Evolutionary conservation across 1,139 yeast species (phyloP).

Genomic region (Hemisphaericaspora lyxosophila): DNA sequence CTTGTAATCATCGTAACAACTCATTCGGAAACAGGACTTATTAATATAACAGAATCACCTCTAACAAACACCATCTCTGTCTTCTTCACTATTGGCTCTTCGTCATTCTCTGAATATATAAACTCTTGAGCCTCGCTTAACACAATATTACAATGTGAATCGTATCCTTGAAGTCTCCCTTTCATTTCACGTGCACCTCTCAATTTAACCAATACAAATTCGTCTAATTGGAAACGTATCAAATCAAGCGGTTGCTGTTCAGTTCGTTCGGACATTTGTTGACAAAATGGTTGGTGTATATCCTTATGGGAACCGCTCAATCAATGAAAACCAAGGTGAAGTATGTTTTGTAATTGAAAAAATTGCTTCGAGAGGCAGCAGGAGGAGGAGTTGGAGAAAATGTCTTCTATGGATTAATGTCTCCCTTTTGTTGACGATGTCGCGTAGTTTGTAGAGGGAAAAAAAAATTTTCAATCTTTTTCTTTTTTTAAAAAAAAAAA

Average conservation of each 20-base stretch:
- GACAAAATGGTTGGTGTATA: too few relatives aligned
- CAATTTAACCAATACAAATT: conserved; percentile 80
- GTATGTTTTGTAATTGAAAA: too few relatives aligned
- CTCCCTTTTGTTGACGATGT: not conserved
- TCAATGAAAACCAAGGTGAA: too few relatives aligned
- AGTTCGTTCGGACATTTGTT: conserved; percentile 36
- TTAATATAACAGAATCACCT: conserved; percentile 90
- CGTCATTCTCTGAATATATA: conserved; percentile 56
- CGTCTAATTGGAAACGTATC: conserved; percentile 84
- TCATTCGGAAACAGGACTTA: conserved; percentile 40
- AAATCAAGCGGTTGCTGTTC: conserved; percentile 75
- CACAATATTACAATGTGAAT: conserved; percentile 94
- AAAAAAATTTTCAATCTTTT: not conserved
- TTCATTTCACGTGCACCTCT: conserved; percentile 95
- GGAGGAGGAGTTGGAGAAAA: too few relatives aligned
- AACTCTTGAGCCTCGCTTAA: conserved; percentile 91
- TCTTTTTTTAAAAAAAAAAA: not conserved
- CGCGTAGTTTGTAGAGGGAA: not conserved
- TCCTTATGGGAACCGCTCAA: not conserved
- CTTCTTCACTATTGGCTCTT: conserved; percentile 52
- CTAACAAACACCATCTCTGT: conserved; percentile 93
- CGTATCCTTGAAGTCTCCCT: conserved; percentile 92
- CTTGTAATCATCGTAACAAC: not conserved
- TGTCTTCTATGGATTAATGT: not conserved
- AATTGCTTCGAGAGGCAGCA: not conserved